A percentile compares a stretch with the other conserved stretches of the same genome.
phyloP scores from a whole-genome alignment of 352 stramenopile species.

The Phytophthora sp. region DNA sequence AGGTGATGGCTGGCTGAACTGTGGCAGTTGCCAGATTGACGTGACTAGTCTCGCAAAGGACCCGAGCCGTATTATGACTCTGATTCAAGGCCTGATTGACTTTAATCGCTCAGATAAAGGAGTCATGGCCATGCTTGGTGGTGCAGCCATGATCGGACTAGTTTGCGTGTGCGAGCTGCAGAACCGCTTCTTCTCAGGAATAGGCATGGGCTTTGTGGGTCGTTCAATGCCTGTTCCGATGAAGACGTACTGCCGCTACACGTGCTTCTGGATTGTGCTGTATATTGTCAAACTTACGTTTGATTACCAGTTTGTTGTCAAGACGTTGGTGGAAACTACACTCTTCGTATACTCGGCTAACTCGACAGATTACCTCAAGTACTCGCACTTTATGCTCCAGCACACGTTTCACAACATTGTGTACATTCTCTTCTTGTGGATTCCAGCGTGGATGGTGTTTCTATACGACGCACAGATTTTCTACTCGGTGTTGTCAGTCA shows the following conservation, averaged over 20 bases:
- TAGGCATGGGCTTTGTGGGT: constrained; percentile 78
- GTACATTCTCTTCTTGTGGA: constrained; percentile 84
- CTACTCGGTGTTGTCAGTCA: constrained; percentile 79
- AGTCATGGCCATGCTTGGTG: constrained; percentile 43
- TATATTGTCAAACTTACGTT: constrained; percentile 85
- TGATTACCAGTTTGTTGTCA: constrained; percentile 88
- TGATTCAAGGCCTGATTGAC: constrained; percentile 62
- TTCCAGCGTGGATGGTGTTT: constrained; percentile 86
- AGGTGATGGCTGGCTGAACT: constrained; percentile 70
- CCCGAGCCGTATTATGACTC: constrained; percentile 46
- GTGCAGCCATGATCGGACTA: constrained; percentile 64
- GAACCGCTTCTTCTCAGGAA: constrained; percentile 76
- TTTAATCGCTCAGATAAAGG: constrained; percentile 43
- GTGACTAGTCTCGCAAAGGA: constrained; percentile 71
- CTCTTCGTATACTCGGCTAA: constrained; percentile 82
- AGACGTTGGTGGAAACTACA: constrained; percentile 82
- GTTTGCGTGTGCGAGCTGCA: constrained; percentile 70
- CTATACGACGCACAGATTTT: constrained; percentile 89
- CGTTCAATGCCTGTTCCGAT: constrained; percentile 79
- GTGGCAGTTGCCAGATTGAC: constrained; percentile 70
- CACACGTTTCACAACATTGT: constrained; percentile 77
- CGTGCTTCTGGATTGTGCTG: constrained; percentile 84
- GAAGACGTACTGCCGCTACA: constrained; percentile 77
- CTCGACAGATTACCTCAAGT: constrained; percentile 71
- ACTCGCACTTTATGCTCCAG: constrained; percentile 89